phyloP scores from a whole-genome alignment of 306 rosid genomes.

The Vigna hirtella region DNA sequence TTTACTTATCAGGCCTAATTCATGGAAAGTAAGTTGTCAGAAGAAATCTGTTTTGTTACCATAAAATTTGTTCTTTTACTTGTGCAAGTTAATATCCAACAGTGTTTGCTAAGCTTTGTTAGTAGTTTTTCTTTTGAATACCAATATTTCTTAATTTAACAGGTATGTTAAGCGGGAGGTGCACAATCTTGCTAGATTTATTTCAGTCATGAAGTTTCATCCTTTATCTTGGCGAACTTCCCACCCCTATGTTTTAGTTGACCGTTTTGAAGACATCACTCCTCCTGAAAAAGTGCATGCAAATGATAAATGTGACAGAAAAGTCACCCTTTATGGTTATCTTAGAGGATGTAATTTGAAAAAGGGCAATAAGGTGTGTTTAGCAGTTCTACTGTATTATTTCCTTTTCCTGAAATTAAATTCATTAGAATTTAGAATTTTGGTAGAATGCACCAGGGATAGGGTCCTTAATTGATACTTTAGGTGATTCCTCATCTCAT shows the following conservation, averaged over 20 bases:
- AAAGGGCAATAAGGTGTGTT: slow-evolving; percentile 79
- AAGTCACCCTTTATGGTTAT: slow-evolving; percentile 88
- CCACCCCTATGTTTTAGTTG: slow-evolving; percentile 90
- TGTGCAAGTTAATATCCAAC: not conserved
- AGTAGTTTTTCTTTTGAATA: slow-evolving; percentile 27
- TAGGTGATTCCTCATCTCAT: slow-evolving; percentile 16
- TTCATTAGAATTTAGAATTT: slow-evolving; percentile 1
- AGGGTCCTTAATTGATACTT: slow-evolving; percentile 5
- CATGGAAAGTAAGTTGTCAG: slow-evolving; percentile 81
- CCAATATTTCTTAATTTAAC: slow-evolving; percentile 34
- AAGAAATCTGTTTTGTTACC: not conserved
- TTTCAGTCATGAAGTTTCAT: slow-evolving; percentile 95
- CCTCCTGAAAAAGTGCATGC: slow-evolving; percentile 76
- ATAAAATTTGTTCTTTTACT: slow-evolving; percentile 16
- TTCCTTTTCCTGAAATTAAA: not conserved
- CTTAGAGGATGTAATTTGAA: slow-evolving; percentile 92
- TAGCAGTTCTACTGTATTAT: slow-evolving; percentile 9
- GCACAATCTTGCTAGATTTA: slow-evolving; percentile 91
- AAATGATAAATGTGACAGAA: slow-evolving; percentile 85
- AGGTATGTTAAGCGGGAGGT: slow-evolving; percentile 92
- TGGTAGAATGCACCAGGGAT: slow-evolving; percentile 21
- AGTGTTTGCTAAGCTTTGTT: not conserved
- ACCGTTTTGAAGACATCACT: slow-evolving; percentile 95
- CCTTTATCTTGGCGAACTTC: slow-evolving; percentile 89
- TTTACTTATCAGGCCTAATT: slow-evolving; percentile 89